Evolutionary conservation across 768 basidiomycete species (phyloP).

Genomic region (Amanita brunnescens): DNA sequence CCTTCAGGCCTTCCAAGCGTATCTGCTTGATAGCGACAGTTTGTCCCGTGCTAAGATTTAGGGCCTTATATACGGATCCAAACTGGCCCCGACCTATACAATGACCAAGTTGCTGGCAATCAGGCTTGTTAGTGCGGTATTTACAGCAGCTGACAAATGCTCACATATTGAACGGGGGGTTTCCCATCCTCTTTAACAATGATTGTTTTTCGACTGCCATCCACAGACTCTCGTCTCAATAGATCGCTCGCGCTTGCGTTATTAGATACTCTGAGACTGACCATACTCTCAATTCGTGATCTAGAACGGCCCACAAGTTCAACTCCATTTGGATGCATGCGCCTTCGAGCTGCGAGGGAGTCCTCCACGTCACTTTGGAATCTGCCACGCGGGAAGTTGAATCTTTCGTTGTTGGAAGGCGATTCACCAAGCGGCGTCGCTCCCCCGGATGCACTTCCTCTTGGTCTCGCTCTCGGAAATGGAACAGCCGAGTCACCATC

Average conservation of each 20-base stretch:
- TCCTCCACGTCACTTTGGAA: slow-evolving; percentile 73
- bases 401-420: slow-evolving; percentile 23
- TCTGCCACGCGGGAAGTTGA: slow-evolving; percentile 45
- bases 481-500: slow-evolving; percentile 43
- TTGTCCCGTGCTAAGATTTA: slow-evolving; percentile 90
- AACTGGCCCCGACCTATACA: slow-evolving; percentile 97
- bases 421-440: slow-evolving; percentile 23
- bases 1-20: slow-evolving; percentile 79
- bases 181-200: slow-evolving; percentile 78
- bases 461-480: slow-evolving; percentile 55
- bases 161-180: slow-evolving; percentile 71
- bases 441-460: slow-evolving; percentile 34
- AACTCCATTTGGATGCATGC: slow-evolving; percentile 59
- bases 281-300: slow-evolving; percentile 68
- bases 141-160: slow-evolving; percentile 19
- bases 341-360: slow-evolving; percentile 33
- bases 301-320: slow-evolving; percentile 49
- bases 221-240: slow-evolving; percentile 49
- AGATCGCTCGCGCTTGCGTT: slow-evolving; percentile 61
- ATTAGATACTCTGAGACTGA: slow-evolving; percentile 43
- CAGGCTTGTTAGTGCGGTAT: neutral
- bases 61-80: slow-evolving; percentile 89
- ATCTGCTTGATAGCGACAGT: slow-evolving; percentile 99
- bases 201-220: slow-evolving; percentile 62
- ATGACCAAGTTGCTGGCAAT: slow-evolving; percentile 85